Evolutionary conservation across 2,329 filamentous ascomycete genomes (phyloP).

Genomic region (Blumeria hordei): DNA sequence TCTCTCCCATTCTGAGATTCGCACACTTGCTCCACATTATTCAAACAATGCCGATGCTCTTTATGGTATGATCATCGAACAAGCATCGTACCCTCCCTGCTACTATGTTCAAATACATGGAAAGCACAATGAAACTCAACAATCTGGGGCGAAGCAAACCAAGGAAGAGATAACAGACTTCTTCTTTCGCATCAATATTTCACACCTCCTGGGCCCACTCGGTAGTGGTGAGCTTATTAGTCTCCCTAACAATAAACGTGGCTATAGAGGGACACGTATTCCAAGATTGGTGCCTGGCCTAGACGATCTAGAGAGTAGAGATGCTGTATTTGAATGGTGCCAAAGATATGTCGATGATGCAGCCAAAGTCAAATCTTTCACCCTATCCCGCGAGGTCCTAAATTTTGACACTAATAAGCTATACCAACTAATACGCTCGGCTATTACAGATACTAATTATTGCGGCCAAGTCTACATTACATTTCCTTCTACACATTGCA

Average conservation of each 20-base stretch:
- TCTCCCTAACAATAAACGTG: constrained; percentile 32
- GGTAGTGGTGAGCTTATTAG: constrained; percentile 21
- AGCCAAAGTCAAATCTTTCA: constrained; percentile 31
- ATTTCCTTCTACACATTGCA: constrained; percentile 32
- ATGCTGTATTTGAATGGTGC: constrained; percentile 27
- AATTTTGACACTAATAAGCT: constrained; percentile 36
- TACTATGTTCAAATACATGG: constrained; percentile 14
- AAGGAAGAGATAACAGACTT: constrained; percentile 31
- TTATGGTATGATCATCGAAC: constrained; percentile 9
- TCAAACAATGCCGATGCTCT: constrained; percentile 8
- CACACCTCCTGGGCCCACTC: constrained; percentile 28
- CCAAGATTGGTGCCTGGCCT: constrained; percentile 25
- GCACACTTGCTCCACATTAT: constrained; percentile 12
- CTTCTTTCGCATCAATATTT: constrained; percentile 32
- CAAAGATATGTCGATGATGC: constrained; percentile 37
- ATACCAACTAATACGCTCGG: constrained; percentile 24
- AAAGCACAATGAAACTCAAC: constrained; percentile 12
- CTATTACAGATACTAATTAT: constrained; percentile 43
- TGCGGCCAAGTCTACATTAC: constrained; percentile 31
- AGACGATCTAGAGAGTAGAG: constrained; percentile 5
- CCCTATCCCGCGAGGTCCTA: constrained; percentile 25
- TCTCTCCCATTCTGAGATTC: constrained; percentile 7
- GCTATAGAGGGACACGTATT: constrained; percentile 38
- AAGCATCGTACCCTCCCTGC: constrained; percentile 10
- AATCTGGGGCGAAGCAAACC: constrained; percentile 20